phyloP scores from a whole-genome alignment of 495 filamentous ascomycete species.

The Aspergillus affinis region DNA sequence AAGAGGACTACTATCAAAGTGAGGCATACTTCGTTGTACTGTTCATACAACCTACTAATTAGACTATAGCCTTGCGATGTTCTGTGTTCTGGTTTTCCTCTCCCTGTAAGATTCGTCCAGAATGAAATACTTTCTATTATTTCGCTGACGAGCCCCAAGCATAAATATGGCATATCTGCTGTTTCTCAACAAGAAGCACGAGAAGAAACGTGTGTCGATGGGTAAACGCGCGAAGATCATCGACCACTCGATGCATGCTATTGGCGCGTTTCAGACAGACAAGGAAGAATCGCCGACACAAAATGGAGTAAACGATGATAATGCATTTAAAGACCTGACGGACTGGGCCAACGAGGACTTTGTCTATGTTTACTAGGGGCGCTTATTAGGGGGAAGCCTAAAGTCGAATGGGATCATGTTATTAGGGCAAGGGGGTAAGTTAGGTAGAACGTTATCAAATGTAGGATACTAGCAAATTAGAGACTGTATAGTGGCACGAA shows the following conservation, averaged over 20 bases:
- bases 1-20: constrained; percentile 54
- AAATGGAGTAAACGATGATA: constrained; percentile 48
- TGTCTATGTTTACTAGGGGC: constrained; percentile 54
- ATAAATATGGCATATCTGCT: constrained; percentile 45
- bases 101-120: constrained; percentile 30
- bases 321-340: constrained; percentile 52
- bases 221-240: constrained; percentile 49
- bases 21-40: constrained; percentile 3
- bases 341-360: constrained; percentile 59
- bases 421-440: not conserved
- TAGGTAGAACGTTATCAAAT: not conserved
- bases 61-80: constrained; percentile 47
- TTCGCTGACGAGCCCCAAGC: constrained; percentile 19
- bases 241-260: constrained; percentile 39
- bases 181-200: constrained; percentile 53
- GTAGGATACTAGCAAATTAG: not conserved
- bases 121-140: not conserved
- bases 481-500: not conserved
- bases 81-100: constrained; percentile 52
- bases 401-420: not conserved
- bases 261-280: constrained; percentile 42
- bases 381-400: not conserved
- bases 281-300: constrained; percentile 37
- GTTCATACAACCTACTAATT: not conserved
- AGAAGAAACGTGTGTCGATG: constrained; percentile 42